Evolutionary conservation across 2,329 filamentous ascomycete genomes (phyloP), one percentile per base, ranked within the genome.

Genomic region (Aspergillus sp.): DNA sequence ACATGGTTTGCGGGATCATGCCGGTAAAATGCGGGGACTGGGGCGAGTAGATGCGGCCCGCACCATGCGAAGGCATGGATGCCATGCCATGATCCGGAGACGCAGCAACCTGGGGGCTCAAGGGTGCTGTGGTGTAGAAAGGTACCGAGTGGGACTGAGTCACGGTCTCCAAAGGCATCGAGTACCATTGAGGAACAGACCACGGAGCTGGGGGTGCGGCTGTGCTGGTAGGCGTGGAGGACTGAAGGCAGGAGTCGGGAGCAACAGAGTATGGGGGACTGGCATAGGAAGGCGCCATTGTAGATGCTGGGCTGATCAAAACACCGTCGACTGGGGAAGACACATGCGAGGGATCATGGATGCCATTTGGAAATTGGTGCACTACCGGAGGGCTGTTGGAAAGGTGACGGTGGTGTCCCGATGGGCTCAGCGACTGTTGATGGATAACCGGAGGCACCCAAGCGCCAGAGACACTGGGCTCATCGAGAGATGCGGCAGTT

Each of bases 181-280:
- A 45, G 39, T 62, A 64, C 61, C 61, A 65, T 19, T 58, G 56
- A 26, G 54, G 46, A 5, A 54, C 42, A 4, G 56, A 49, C 59
- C 59, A 61, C 35, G 53, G 52, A 10, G 51, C 42, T 7, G 57
- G 37, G 11, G 50, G 45, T 37, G 47, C 44, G 5, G 57, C 42
- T 11, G 55, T 42, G 2, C 53, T 46, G 10, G 54, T 47, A 8
- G 62, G 47, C 6, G 49, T 55, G 1, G 62, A 56, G 29, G 55
- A 60, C 36, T 54, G 54, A n/a, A 64, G 43, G 40, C 59, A 57
- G 1, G 56, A 50, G 11, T 60, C 58, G 3, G 60, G 49, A 4
- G 58, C 56, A 27, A 60, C 47, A 10, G 59, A 45, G 43, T 62
- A 65, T 7, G 50, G 39, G n/a, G 52, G 38, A 27, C 44, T 46